Evolutionary conservation across 495 filamentous ascomycete species (phyloP), one percentile per base, ranked within the genome.

Genomic region (Chlorociboria aeruginascens): DNA sequence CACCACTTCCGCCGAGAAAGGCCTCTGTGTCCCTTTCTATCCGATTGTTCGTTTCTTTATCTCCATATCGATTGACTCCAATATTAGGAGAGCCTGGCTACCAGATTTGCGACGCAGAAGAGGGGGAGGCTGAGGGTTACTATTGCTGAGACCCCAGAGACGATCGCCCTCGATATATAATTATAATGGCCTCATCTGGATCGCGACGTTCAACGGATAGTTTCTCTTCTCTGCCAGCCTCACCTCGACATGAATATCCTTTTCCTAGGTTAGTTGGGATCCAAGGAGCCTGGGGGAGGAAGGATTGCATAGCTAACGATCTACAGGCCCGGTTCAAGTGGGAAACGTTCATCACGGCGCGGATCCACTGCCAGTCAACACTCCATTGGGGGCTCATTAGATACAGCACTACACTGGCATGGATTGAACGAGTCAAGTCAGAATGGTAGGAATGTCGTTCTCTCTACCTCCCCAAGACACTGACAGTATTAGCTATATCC

Each of bases 321-420:
- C 17, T 31, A n/a, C 13, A 50, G 46, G 32, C 49, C 54, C 32
- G 43, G 50, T 25, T 57, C 66, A 53, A 58, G 63, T 43, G 44
- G 44, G 20, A 57, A 48, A 53, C 55, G 49, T 32, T 32, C 13
- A 14, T 40, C 46, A 11, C 73, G 88, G 56, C 70, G 89, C 66
- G 85, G 79, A 44, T 97, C 90, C 14, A 85, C 79, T 3, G 83
- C 90, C 31, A 93, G 89, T 71, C 95, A 90, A 55, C 76, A 76
- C 56, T 95, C 89, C 43, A 75, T 86, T 51, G 82, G 83, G 17
- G 82, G 82, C 25, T 72, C 82, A 34, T 64, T 95, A 50, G 87
- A 95, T 37, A 72, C 61, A 61, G 68, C 74, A 69, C 68, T 65
- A 57, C 65, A 70, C 39, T 71, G 79, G 60, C 66, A 71, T 43